A percentile compares a stretch with the other conserved stretches of the same genome.
These are phyloP conservation scores for Tetrahymena borealis DNA, from an alignment of 73 alveolate genomes.

Conservation along the genomic window DNA sequence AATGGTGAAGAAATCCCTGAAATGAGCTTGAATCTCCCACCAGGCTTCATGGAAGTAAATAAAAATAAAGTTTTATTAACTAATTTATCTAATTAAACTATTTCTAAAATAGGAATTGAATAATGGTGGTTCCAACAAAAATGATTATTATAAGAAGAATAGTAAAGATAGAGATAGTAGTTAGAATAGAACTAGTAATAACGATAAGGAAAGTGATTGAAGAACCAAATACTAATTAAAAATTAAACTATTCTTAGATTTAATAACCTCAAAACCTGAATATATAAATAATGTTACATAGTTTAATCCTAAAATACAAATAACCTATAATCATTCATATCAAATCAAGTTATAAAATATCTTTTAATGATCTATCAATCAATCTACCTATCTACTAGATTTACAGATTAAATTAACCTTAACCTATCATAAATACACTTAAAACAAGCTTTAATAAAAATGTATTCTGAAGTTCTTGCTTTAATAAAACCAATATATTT, in stretches of 20 bases:
- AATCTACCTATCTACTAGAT: neutral
- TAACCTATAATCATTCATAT: too few relatives aligned
- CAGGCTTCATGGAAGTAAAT: constrained; percentile 20
- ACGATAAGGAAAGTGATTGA: neutral
- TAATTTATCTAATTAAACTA: too few relatives aligned
- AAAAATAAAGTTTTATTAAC: too few relatives aligned
- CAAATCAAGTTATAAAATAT: too few relatives aligned
- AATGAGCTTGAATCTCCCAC: constrained; percentile 27
- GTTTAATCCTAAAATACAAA: too few relatives aligned
- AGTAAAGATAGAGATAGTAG: neutral
- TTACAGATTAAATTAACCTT: neutral
- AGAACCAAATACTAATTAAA: neutral
- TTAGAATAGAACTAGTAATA: neutral
- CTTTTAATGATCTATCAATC: neutral
- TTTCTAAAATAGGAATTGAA: neutral
- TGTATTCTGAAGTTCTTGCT: too few relatives aligned
- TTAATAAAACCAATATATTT: too few relatives aligned
- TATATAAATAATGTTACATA: too few relatives aligned
- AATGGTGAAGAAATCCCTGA: constrained; percentile 21
- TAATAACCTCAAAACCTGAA: too few relatives aligned
- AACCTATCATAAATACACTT: too few relatives aligned
- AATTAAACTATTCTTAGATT: neutral
- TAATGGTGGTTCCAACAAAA: neutral
- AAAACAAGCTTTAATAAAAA: too few relatives aligned
- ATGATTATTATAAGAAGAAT: neutral